phyloP scores from a whole-genome alignment of 768 basidiomycete genomes.

The Sistotremastrum niveocremeum region DNA sequence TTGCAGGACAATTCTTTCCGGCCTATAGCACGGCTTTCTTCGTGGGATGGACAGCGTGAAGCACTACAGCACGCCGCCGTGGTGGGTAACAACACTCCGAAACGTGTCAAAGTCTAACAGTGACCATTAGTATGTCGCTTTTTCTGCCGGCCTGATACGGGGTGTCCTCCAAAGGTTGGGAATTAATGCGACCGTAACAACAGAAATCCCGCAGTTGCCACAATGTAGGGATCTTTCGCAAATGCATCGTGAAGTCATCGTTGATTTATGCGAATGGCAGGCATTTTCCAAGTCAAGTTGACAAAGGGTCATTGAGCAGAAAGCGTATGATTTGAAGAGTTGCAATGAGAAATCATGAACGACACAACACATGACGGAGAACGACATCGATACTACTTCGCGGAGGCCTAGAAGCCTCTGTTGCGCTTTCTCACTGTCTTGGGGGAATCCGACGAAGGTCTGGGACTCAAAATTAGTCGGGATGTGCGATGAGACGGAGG shows the following conservation, averaged over 20 bases:
- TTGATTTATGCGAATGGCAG: slow-evolving; percentile 20
- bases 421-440: too few species aligned
- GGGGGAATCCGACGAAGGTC: too few species aligned
- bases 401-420: too few species aligned
- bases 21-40: slow-evolving; percentile 69
- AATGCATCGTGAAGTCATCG: not conserved
- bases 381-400: too few species aligned
- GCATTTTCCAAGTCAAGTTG: slow-evolving; percentile 74
- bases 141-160: slow-evolving; percentile 73
- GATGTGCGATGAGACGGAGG: too few species aligned
- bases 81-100: slow-evolving; percentile 28
- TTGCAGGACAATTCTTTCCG: slow-evolving; percentile 87
- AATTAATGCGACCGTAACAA: slow-evolving; percentile 55
- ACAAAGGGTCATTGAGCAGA: slow-evolving; percentile 39
- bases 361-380: too few species aligned
- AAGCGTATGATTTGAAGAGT: too few species aligned
- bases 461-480: too few species aligned
- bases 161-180: slow-evolving; percentile 74
- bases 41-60: slow-evolving; percentile 64
- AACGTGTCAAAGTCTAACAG: not conserved
- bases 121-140: slow-evolving; percentile 52
- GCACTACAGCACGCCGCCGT: slow-evolving; percentile 57
- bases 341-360: too few species aligned
- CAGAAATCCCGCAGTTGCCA: slow-evolving; percentile 70
- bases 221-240: slow-evolving; percentile 47